These are phyloP conservation scores for Pyrenophora teres DNA, from an alignment of 2,329 filamentous ascomycete species.

Conservation along the genomic window DNA sequence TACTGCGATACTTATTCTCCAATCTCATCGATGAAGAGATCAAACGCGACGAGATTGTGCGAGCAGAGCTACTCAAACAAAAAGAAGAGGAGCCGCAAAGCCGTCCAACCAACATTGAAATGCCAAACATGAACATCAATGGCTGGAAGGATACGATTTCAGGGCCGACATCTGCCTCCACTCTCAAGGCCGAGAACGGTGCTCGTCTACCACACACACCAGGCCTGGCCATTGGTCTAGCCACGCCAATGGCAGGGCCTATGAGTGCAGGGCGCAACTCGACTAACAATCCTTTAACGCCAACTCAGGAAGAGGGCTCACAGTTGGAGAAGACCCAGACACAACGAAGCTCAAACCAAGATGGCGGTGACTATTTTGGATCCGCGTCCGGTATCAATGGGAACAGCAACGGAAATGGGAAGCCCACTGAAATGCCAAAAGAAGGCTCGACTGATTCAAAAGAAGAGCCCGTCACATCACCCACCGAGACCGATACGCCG, in stretches of 20 bases:
- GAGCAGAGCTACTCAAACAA: constrained; percentile 70
- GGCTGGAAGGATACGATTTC: constrained; percentile 50
- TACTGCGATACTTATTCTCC: constrained; percentile 88
- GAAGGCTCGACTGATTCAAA: constrained; percentile 37
- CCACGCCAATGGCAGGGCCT: constrained; percentile 62
- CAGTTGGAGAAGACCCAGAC: constrained; percentile 61
- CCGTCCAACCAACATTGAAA: constrained; percentile 65
- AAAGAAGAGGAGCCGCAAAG: constrained; percentile 63
- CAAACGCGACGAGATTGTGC: constrained; percentile 73
- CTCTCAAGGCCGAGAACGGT: constrained; percentile 63
- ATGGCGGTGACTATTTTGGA: constrained; percentile 75
- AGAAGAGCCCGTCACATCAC: constrained; percentile 44
- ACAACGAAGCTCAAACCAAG: constrained; percentile 58
- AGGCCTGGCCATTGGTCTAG: constrained; percentile 76
- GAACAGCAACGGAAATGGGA: constrained; percentile 33
- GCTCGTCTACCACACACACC: constrained; percentile 67
- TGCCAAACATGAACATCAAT: constrained; percentile 55
- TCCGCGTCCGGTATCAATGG: constrained; percentile 27
- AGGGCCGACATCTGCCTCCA: constrained; percentile 55
- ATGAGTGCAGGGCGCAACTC: constrained; percentile 42
- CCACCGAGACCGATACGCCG: constrained; percentile 46
- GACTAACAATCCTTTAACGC: constrained; percentile 45
- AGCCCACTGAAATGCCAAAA: constrained; percentile 25
- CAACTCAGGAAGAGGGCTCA: constrained; percentile 50
- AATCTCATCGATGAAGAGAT: constrained; percentile 90